Evolutionary conservation across 257 asterid species (phyloP).

Genomic region (Echium plantagineum): DNA sequence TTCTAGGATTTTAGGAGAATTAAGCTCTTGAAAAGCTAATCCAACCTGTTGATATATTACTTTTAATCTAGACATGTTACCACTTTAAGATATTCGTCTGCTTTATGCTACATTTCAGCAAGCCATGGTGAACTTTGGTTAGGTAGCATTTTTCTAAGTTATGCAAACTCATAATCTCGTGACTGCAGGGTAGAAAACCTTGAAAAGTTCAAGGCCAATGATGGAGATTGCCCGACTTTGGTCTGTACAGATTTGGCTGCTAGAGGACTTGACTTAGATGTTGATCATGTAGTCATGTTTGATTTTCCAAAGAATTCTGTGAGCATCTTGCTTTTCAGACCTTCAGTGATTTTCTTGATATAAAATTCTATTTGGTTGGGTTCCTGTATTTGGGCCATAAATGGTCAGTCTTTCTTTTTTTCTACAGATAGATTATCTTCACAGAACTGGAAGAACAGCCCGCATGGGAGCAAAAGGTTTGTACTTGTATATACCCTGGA

Average conservation of each 20-base stretch:
- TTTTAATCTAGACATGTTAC: too few species aligned
- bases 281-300: conserved; percentile 96
- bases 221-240: conserved; percentile 94
- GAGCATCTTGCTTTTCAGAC: conserved; percentile 24
- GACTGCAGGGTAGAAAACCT: conserved; percentile 64
- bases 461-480: conserved; percentile 99
- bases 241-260: conserved; percentile 99
- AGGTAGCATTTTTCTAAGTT: conserved; percentile 5
- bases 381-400: neutral
- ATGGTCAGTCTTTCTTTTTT: neutral
- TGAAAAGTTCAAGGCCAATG: conserved; percentile 67
- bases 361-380: conserved; percentile 2
- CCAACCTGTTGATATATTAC: neutral
- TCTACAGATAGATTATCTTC: conserved; percentile 84
- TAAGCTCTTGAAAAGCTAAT: neutral
- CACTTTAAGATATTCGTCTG: neutral
- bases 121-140: neutral
- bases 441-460: conserved; percentile 99
- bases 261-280: conserved; percentile 95
- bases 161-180: conserved; percentile 9
- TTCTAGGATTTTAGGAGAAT: neutral
- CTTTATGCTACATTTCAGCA: neutral
- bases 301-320: conserved; percentile 93
- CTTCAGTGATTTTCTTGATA: neutral
- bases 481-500: neutral